Conservation (phyloP, 441 rosid genomes). For the Erodium trifolium region DNA sequence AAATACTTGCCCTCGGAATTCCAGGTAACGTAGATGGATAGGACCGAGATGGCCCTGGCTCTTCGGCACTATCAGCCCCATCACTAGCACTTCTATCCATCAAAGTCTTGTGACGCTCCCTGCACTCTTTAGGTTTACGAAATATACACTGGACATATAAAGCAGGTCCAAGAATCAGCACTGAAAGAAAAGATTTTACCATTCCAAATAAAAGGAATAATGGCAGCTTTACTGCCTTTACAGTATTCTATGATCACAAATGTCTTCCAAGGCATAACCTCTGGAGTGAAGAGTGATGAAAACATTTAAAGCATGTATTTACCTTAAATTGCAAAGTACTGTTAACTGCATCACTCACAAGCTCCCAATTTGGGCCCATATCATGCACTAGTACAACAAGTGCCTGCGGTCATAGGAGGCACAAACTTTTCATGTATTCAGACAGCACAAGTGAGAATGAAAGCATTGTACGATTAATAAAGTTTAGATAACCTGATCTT, state of each 20-base stretch:
- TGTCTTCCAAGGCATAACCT: conserved; percentile 11
- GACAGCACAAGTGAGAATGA: conserved; percentile 9
- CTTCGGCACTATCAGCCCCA: conserved; percentile 99
- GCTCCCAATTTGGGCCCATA: conserved; percentile 99
- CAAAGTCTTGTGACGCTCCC: conserved; percentile 88
- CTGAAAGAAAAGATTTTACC: too few relatives aligned
- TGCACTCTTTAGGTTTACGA: conserved; percentile 91
- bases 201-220: neutral
- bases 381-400: conserved; percentile 99
- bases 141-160: conserved; percentile 62
- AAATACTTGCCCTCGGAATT: conserved; percentile 77
- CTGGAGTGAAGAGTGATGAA: conserved; percentile 1
- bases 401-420: conserved; percentile 48
- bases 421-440: conserved; percentile 17
- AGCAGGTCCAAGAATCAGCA: conserved; percentile 18
- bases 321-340: conserved; percentile 90
- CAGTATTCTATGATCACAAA: neutral
- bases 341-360: conserved; percentile 95
- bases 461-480: conserved; percentile 7
- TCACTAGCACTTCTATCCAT: conserved; percentile 90
- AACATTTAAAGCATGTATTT: conserved; percentile 16
- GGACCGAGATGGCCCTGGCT: conserved; percentile 94
- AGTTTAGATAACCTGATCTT: conserved; percentile 72
- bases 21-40: conserved; percentile 99
- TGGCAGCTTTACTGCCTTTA: conserved; percentile 4